Conservation (phyloP, 164 flowering plant genomes). For the Protea cynaroides region DNA sequence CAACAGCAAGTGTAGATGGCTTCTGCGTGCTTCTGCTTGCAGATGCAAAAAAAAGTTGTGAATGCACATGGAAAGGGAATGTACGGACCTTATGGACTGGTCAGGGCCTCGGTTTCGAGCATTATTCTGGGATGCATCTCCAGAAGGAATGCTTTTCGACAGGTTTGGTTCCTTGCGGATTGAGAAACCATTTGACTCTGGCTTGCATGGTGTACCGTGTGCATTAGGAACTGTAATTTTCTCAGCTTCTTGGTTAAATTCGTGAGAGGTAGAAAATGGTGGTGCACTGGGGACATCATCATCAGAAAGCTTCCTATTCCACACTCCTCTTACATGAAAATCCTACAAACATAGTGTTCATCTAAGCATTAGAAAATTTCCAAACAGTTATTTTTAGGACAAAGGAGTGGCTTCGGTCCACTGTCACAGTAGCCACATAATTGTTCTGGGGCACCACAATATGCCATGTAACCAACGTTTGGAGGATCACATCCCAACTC, state of each 20-base stretch:
- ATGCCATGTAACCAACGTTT: no score
- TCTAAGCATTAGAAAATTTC: conserved; percentile 2
- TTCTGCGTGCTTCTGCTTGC: neutral
- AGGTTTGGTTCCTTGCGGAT: conserved; percentile 12
- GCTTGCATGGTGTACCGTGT: conserved; percentile 7
- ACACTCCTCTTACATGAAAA: conserved; percentile 16
- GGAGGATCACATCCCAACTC: no score
- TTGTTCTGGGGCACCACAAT: no score
- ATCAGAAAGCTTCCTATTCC: conserved; percentile 30
- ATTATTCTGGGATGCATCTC: conserved; percentile 17
- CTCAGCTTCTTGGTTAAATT: conserved; percentile 30
- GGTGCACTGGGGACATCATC: conserved; percentile 77
- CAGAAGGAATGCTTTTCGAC: conserved; percentile 11
- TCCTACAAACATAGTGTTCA: conserved; percentile 26
- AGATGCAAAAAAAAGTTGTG: neutral
- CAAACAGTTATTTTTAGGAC: neutral
- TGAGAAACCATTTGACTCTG: conserved; percentile 12
- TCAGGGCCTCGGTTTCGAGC: conserved; percentile 21
- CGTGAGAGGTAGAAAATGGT: conserved; percentile 48
- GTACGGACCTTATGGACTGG: conserved; percentile 40
- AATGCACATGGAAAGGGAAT: neutral
- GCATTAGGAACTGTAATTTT: conserved; percentile 19
- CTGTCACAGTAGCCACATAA: no score
- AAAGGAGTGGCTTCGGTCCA: no score
- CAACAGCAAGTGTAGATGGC: conserved; percentile 1